Evolutionary conservation across 2,329 filamentous ascomycete genomes (phyloP).

Genomic region (Hypomyces rosellus): DNA sequence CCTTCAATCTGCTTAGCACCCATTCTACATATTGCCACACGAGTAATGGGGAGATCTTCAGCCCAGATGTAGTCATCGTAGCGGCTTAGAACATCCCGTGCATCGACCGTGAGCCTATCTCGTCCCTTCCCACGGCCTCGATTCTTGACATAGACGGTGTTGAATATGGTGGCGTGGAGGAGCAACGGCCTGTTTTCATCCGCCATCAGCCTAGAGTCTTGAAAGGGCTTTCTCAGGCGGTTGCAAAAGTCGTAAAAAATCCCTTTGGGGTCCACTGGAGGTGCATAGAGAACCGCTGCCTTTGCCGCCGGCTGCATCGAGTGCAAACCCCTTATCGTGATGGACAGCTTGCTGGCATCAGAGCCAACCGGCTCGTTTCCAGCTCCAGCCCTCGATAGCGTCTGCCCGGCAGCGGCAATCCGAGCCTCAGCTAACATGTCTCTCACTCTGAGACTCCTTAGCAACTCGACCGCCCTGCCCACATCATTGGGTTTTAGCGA

Average conservation of each 20-base stretch:
- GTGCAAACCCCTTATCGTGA: conserved; percentile 49
- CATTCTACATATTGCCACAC: conserved; percentile 78
- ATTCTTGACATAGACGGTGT: conserved; percentile 68
- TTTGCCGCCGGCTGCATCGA: conserved; percentile 54
- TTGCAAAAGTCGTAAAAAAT: conserved; percentile 53
- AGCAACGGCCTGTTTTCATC: conserved; percentile 58
- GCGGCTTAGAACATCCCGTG: conserved; percentile 46
- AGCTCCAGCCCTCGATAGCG: conserved; percentile 4
- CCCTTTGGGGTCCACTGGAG: conserved; percentile 48
- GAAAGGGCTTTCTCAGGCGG: conserved; percentile 48
- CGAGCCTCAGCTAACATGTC: conserved; percentile 31
- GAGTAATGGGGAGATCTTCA: conserved; percentile 58
- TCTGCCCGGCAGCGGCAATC: conserved; percentile 5
- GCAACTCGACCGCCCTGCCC: conserved; percentile 34
- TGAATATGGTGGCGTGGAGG: conserved; percentile 79
- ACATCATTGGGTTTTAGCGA: conserved; percentile 51
- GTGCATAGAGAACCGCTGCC: conserved; percentile 59
- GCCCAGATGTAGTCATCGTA: conserved; percentile 68
- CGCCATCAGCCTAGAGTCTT: conserved; percentile 47
- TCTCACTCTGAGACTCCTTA: conserved; percentile 32
- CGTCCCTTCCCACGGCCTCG: conserved; percentile 24
- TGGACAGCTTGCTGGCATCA: conserved; percentile 22
- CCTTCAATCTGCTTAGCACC: conserved; percentile 62
- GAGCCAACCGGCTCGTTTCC: conserved; percentile 1
- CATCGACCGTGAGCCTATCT: conserved; percentile 46